These are phyloP conservation scores for Labyrinthula sp. DNA, from an alignment of 352 stramenopile genomes.

Conservation along the genomic window DNA sequence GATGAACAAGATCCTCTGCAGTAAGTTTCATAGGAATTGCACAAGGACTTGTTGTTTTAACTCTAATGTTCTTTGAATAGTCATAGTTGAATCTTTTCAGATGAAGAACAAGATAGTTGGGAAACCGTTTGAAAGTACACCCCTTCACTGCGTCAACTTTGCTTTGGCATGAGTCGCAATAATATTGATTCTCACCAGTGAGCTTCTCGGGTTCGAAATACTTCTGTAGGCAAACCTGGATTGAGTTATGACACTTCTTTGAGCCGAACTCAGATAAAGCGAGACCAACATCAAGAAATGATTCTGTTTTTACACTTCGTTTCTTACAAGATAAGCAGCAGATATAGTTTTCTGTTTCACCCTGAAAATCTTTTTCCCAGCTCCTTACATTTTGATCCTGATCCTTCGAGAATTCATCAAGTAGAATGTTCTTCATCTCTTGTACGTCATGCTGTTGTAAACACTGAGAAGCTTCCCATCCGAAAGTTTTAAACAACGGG, in stretches of 20 bases:
- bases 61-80: slow-evolving; percentile 26
- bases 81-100: slow-evolving; percentile 47
- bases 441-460: slow-evolving; percentile 72
- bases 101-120: slow-evolving; percentile 43
- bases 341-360: slow-evolving; percentile 24
- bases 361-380: slow-evolving; percentile 27
- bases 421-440: slow-evolving; percentile 61
- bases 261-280: no score
- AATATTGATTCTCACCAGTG: slow-evolving; percentile 44
- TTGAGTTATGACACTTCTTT: slow-evolving; percentile 12
- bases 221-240: slow-evolving; percentile 26
- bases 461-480: slow-evolving; percentile 57
- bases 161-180: slow-evolving; percentile 43
- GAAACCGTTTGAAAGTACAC: slow-evolving; percentile 40
- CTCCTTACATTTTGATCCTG: slow-evolving; percentile 53
- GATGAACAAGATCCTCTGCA: slow-evolving; percentile 23
- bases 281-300: slow-evolving; percentile 38
- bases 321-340: slow-evolving; percentile 30
- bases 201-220: slow-evolving; percentile 39
- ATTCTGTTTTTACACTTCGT: slow-evolving; percentile 29
- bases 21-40: slow-evolving; percentile 18
- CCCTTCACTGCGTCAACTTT: slow-evolving; percentile 42
- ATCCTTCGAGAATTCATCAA: slow-evolving; percentile 68
- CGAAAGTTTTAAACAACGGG: slow-evolving; percentile 65
- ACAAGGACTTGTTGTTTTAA: neutral